Evolutionary conservation across 176 grass and related monocot genomes (phyloP).

Genomic region (Cenchrus fungigraminus): DNA sequence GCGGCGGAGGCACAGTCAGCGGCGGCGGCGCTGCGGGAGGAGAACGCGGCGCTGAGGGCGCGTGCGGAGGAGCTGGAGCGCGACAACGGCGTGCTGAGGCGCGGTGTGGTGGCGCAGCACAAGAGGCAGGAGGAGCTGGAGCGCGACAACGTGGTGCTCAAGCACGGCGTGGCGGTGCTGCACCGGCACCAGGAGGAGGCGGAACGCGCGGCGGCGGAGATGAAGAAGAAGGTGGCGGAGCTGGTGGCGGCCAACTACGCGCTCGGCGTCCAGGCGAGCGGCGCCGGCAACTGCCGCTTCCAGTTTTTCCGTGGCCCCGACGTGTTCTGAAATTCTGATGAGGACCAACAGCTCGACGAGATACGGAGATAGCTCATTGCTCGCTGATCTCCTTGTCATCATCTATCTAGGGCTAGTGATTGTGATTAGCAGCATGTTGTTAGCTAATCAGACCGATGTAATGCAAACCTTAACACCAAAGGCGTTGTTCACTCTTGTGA

Average conservation of each 20-base stretch:
- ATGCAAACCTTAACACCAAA: too few species aligned
- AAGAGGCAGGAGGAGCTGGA: neutral
- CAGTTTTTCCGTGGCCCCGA: slow-evolving; percentile 13
- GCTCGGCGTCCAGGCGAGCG: neutral
- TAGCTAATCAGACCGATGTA: neutral
- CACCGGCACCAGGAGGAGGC: slow-evolving; percentile 2
- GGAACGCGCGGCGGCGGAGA: neutral
- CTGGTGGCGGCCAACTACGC: slow-evolving; percentile 43
- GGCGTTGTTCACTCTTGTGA: too few species aligned
- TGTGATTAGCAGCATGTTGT: neutral
- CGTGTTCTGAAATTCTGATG: neutral
- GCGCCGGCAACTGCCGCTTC: slow-evolving; percentile 8
- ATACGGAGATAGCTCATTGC: neutral
- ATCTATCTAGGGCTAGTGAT: neutral
- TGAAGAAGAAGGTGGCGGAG: slow-evolving; percentile 25
- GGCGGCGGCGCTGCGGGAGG: neutral
- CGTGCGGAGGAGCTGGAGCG: neutral
- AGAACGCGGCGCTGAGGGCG: slow-evolving; percentile 4
- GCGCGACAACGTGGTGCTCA: neutral
- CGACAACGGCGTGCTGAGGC: slow-evolving; percentile 12
- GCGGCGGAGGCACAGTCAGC: neutral
- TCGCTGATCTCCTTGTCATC: too few species aligned
- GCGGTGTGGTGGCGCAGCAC: slow-evolving; percentile 24
- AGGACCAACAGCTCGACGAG: neutral
- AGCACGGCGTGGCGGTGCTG: slow-evolving; percentile 12